Percentiles rank a stretch among this genome's conserved stretches.
Conservation (phyloP, 2,329 filamentous ascomycete genomes). For the Periconia sp. region DNA sequence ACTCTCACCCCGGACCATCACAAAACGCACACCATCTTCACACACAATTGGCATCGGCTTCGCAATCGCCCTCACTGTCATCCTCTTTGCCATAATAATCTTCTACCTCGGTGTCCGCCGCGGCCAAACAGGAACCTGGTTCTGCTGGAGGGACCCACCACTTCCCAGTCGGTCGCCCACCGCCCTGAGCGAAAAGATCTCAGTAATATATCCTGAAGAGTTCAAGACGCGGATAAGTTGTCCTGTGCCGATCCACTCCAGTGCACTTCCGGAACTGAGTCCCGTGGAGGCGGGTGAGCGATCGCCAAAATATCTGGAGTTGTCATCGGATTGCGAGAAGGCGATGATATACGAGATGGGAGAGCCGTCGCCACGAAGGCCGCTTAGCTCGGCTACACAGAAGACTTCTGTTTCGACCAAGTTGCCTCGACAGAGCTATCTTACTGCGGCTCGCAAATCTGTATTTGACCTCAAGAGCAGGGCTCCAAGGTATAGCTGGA, state of each 20-base stretch:
- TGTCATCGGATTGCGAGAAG: constrained; percentile 1
- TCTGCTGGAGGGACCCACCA: constrained; percentile 7
- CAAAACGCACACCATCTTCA: constrained; percentile 6
- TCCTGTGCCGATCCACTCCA: constrained; percentile 5
- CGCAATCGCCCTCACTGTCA: constrained; percentile 8
- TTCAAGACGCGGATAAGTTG: constrained; percentile 8
- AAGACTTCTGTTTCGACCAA: too few relatives aligned
- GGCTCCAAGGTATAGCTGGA: too few relatives aligned
- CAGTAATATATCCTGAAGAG: background rate
- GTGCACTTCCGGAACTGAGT: constrained; percentile 8
- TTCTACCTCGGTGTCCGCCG: constrained; percentile 12
- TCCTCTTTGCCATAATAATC: constrained; percentile 1
- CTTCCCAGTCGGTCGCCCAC: background rate
- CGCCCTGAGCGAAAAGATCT: constrained; percentile 1
- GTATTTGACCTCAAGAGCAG: too few relatives aligned
- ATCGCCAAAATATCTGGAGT: background rate
- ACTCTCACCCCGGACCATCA: background rate
- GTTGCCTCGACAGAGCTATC: too few relatives aligned
- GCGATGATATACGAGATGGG: constrained; percentile 3
- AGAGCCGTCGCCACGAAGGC: background rate
- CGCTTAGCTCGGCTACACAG: background rate
- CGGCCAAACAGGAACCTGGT: constrained; percentile 9
- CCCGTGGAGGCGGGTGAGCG: constrained; percentile 2
- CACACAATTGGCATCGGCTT: constrained; percentile 7
- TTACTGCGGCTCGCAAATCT: constrained; percentile 2